Evolutionary conservation across 768 basidiomycete genomes (phyloP).

Genomic region (Terana coerulea): DNA sequence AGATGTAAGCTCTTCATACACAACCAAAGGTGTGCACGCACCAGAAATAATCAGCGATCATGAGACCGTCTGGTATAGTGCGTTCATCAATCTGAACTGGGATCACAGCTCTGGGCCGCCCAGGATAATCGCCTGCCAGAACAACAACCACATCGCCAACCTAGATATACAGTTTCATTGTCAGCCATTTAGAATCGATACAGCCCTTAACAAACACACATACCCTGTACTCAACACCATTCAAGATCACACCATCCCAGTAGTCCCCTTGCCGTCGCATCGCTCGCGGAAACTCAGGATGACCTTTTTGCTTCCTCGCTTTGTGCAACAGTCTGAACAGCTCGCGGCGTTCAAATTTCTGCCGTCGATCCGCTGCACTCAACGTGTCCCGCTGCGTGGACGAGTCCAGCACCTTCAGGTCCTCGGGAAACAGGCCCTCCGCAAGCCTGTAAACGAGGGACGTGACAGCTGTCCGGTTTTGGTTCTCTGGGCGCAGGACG

Average conservation of each 20-base stretch:
- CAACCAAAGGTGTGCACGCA: conserved; percentile 20
- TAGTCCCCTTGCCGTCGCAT: conserved; percentile 13
- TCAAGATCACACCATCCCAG: conserved; percentile 38
- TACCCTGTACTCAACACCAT: conserved; percentile 36
- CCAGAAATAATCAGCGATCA: conserved; percentile 64
- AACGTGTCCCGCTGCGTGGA: conserved; percentile 23
- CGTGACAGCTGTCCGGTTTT: conserved; percentile 59
- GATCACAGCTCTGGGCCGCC: conserved; percentile 33
- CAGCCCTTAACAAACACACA: not conserved
- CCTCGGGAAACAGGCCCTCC: conserved; percentile 48
- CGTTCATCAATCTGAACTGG: conserved; percentile 27
- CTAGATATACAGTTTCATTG: conserved; percentile 34
- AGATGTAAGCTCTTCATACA: not conserved
- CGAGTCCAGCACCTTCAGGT: conserved; percentile 50
- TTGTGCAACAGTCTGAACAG: not conserved
- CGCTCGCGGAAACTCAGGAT: not conserved
- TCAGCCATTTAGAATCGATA: not conserved
- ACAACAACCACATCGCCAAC: conserved; percentile 61
- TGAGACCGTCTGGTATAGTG: conserved; percentile 32
- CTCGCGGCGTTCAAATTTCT: not conserved
- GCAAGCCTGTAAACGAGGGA: conserved; percentile 53
- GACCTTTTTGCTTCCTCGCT: not conserved
- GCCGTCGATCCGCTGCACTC: not conserved
- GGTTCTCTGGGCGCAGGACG: conserved; percentile 51
- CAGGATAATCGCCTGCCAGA: conserved; percentile 33